Conservation (phyloP, 169 alveolate genomes). For the Plasmodium knowlesi region DNA sequence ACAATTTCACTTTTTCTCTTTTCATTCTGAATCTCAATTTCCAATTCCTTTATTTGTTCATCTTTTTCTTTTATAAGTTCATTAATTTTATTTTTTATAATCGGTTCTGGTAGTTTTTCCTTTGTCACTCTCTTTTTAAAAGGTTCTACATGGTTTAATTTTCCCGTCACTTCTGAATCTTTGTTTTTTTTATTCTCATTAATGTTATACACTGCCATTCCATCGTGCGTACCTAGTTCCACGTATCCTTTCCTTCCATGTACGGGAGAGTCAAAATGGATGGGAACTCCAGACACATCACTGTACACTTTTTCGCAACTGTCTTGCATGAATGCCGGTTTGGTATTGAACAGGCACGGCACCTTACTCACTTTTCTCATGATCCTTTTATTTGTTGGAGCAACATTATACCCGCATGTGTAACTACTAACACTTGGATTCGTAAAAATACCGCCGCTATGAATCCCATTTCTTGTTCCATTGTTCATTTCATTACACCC, state of each 20-base stretch:
- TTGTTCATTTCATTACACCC: background rate
- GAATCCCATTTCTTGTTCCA: background rate
- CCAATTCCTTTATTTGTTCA: slow-evolving; percentile 51
- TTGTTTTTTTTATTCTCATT: background rate
- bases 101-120: slow-evolving; percentile 11
- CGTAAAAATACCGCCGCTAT: background rate
- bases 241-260: background rate
- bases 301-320: background rate
- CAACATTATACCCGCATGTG: background rate
- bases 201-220: background rate
- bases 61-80: slow-evolving; percentile 48
- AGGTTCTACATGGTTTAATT: background rate
- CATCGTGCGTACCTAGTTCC: background rate
- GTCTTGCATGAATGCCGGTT: background rate
- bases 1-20: slow-evolving; percentile 15
- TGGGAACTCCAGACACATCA: background rate
- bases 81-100: slow-evolving; percentile 19
- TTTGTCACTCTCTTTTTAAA: slow-evolving; percentile 47
- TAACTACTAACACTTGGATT: background rate
- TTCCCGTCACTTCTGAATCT: background rate
- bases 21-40: slow-evolving; percentile 32
- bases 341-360: background rate
- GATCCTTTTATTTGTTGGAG: background rate
- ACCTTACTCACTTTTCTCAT: background rate
- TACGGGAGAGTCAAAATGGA: slow-evolving; percentile 1